Percentiles rank a stretch among this genome's conserved stretches.
These are phyloP conservation scores for Inga leiocalycina DNA, from an alignment of 306 rosid species.

Conservation along the genomic window DNA sequence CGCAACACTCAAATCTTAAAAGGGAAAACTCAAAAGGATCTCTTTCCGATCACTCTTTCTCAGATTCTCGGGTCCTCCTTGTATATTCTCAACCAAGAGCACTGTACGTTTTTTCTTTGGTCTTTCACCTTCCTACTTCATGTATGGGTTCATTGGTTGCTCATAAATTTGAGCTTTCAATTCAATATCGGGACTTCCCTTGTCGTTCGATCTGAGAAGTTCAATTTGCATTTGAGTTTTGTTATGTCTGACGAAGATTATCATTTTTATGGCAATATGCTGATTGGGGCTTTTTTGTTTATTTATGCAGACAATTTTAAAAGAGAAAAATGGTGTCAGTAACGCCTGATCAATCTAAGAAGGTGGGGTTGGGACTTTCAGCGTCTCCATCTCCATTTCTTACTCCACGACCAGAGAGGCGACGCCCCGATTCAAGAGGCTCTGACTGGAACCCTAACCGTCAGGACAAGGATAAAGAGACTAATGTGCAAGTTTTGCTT, in stretches of 20 bases:
- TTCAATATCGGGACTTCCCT: background rate
- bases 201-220: background rate
- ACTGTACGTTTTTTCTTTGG: background rate
- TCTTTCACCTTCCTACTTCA: background rate
- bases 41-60: constrained; percentile 33
- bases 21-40: constrained; percentile 6
- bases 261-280: background rate
- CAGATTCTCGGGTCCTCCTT: constrained; percentile 36
- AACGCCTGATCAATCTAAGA: constrained; percentile 81
- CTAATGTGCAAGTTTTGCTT: constrained; percentile 81
- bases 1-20: background rate
- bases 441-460: constrained; percentile 59
- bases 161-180: background rate
- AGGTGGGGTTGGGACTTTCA: constrained; percentile 71
- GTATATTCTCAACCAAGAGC: background rate
- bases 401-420: constrained; percentile 89
- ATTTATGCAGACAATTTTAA: background rate
- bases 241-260: background rate
- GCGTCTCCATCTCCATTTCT: constrained; percentile 81
- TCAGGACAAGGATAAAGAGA: constrained; percentile 70
- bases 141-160: constrained; percentile 13
- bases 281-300: constrained; percentile 7
- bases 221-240: background rate
- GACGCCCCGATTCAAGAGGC: constrained; percentile 65
- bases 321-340: constrained; percentile 45